Evolutionary conservation across 83 land plant species (phyloP), one percentile per base, ranked within the genome.

Genomic region (Picea abies): DNA sequence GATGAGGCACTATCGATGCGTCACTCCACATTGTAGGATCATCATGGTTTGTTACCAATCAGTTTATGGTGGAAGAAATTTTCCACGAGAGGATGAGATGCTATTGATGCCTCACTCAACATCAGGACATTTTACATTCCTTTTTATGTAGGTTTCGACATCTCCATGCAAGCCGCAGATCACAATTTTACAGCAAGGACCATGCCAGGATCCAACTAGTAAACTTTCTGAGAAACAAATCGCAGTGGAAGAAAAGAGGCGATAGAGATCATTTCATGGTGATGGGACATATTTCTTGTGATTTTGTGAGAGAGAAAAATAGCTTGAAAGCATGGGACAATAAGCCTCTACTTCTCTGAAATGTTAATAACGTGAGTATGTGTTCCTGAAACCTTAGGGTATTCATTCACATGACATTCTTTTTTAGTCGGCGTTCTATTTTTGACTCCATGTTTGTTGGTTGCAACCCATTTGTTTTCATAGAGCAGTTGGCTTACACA

Each of bases 321-420:
- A 22, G 47, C 56, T 82, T 47, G 32, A 72, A 32, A 4, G 87
- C 83, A n/a, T 87, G 87, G 78, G 90, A 90, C 1, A 91, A 91
- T 25, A 41, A 78, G 11, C 85, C 85, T 0, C 75, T 92, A 3
- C 58, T 69, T 7, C 76, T 93, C 4, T 93, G 93, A 0, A 90
- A 86, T 32, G 89, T 88, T 3, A 90, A 78, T 82, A 93, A 91
- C 78, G 89, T 3, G 12, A 52, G 58, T 90, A 96, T 77, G 78
- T 83, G 29, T 96, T 96, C 78, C 62, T 94, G 80, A 96, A 96
- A 67, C 96, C 98, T 10, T 88, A 92, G 10, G 98, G 3, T 95
- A 94, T 63, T 87, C 88, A 14, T 88, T 88, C 84, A 96, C 96
- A 11, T 62, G 98, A 62, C 86, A 90, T 69, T 90, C 95, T n/a